A percentile compares a stretch with the other conserved stretches of the same genome.
Evolutionary conservation across 345 rosid species (phyloP).

Genomic region (Jatropha curcas): DNA sequence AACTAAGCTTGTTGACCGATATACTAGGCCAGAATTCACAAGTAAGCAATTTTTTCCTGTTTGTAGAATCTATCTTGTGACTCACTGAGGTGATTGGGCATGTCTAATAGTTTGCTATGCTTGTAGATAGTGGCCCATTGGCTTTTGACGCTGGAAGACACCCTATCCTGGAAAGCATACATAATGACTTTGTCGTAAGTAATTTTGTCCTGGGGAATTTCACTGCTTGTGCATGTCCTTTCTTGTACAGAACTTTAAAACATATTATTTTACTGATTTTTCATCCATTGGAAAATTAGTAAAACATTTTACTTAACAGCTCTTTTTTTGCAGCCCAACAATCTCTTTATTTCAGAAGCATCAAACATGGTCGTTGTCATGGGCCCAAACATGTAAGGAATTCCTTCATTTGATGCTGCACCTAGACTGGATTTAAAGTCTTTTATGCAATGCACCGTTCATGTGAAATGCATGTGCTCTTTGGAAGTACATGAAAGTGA

Average conservation of each 20-base stretch:
- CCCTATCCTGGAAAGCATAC: constrained; percentile 89
- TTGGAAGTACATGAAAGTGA: not conserved
- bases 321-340: constrained; percentile 71
- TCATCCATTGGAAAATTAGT: constrained; percentile 3
- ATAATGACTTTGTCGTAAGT: constrained; percentile 74
- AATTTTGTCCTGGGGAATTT: constrained; percentile 8
- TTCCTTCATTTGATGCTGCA: constrained; percentile 9
- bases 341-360: constrained; percentile 90
- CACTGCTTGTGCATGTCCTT: constrained; percentile 1
- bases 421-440: constrained; percentile 8
- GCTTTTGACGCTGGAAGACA: constrained; percentile 97
- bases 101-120: constrained; percentile 18
- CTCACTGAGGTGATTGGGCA: not conserved
- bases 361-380: constrained; percentile 83
- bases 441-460: not conserved
- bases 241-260: not conserved
- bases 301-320: not conserved
- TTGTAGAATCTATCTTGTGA: not conserved
- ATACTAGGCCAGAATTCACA: constrained; percentile 81
- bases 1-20: constrained; percentile 79
- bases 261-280: constrained; percentile 3
- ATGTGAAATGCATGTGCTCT: too few species aligned
- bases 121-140: constrained; percentile 81
- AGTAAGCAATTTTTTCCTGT: constrained; percentile 42
- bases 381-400: constrained; percentile 93